Evolutionary conservation across 106 monocot genomes (phyloP), one percentile per base, ranked within the genome.

Genomic region (Apostasia shenzhenica): DNA sequence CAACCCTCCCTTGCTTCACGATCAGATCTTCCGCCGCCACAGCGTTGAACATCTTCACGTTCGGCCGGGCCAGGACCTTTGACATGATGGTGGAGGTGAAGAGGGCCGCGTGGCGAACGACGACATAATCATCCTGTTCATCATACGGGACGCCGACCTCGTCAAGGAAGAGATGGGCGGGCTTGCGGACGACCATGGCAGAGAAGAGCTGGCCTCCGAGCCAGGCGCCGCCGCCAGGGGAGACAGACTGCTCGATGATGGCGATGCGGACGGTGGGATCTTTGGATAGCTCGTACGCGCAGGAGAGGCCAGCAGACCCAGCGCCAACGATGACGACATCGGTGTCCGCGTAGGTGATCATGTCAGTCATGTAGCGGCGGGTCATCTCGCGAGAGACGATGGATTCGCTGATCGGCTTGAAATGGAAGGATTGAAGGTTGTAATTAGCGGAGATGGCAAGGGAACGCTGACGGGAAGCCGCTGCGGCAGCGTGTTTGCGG

Each of bases 201-300:
- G 95, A 95, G 85, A 95, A 95, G 57, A 95, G 88, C 91, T 95
- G 95, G 39, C 95, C 95, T 11, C 95, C 95, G 39, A 95, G 85
- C 95, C 95, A 95, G 41, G 95, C 95, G 26, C 95, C 95, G 59
- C 95, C 95, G 59, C 95, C 95, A 68, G 91, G 95, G 41, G 95
- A 95, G 46, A 95, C 95, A 2, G 95, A 95, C 68, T 95, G 94
- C 78, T 95, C 94, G 37, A 95, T 54, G 67, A 95, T 91, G 54
- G 94, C 91, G 45, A 95, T 72, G 63, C 69, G 57, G 60, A 95
- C 55, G 70, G 74, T 44, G 43, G 88, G 94, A 73, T 95, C 88
- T 73, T 95, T 95, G 68, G 83, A 81, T 52, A 95, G 79, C 81
- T 95, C 94, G 63, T 86, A 95, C 13, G 94, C 94, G 72, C 94